These are phyloP conservation scores for Neckera pumila DNA, from an alignment of 225 moss, liverwort and hornwort genomes.

Conservation along the genomic window DNA sequence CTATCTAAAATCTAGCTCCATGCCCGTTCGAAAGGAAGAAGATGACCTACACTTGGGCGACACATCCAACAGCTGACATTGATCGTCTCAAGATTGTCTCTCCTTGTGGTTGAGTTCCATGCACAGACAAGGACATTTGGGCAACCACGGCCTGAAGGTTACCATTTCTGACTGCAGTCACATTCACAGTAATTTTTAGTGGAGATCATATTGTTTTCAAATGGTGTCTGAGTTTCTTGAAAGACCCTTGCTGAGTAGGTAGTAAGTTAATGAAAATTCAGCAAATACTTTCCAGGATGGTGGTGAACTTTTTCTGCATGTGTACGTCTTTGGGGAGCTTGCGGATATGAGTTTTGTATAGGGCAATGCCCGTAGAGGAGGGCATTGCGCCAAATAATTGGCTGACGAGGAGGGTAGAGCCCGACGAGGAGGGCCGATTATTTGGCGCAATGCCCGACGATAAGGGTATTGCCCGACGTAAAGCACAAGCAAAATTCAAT, in stretches of 20 bases:
- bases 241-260: background rate
- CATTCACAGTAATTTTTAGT: background rate
- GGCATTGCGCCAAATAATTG: too few species aligned
- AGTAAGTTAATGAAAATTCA: background rate
- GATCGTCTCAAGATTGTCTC: background rate
- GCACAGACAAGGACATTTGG: background rate
- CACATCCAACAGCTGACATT: accelerated
- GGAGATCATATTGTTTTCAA: background rate
- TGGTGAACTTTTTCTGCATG: background rate
- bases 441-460: too few species aligned
- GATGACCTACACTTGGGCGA: accelerated
- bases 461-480: too few species aligned
- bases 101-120: background rate
- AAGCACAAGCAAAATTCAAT: too few species aligned
- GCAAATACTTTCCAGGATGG: background rate
- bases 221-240: background rate
- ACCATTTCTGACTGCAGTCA: background rate
- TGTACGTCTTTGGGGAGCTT: background rate
- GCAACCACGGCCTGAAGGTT: background rate
- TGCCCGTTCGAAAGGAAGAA: background rate
- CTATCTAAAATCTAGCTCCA: background rate
- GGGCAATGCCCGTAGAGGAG: too few species aligned
- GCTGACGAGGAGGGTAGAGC: too few species aligned
- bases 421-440: too few species aligned
- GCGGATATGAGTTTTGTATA: background rate